These are phyloP conservation scores for Schizophyllum commune DNA, from an alignment of 1,284 basidiomycete species.

Conservation along the genomic window DNA sequence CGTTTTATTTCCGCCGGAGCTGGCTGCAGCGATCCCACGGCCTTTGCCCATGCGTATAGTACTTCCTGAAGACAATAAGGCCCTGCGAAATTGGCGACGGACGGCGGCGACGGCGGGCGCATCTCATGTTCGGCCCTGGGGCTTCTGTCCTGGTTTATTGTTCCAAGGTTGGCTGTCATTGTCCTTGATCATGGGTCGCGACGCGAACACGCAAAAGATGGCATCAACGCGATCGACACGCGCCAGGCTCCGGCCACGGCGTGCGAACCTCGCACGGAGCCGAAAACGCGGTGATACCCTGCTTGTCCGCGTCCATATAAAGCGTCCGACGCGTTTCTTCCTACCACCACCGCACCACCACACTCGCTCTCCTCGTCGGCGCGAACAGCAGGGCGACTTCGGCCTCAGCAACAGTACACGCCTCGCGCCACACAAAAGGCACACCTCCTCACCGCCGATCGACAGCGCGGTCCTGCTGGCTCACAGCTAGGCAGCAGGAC, in stretches of 20 bases:
- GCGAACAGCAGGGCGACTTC: neutral
- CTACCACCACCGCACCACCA: neutral
- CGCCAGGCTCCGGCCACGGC: neutral
- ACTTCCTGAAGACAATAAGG: neutral
- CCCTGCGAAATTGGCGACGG: neutral
- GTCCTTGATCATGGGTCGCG: neutral
- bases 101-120: neutral
- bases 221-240: neutral
- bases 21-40: neutral
- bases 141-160: neutral
- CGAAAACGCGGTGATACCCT: neutral
- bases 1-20: neutral
- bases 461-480: neutral
- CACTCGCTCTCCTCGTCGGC: neutral
- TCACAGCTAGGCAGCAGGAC: neutral
- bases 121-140: too few relatives aligned
- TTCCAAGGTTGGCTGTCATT: neutral
- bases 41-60: too few relatives aligned
- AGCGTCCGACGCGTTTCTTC: neutral
- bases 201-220: neutral
- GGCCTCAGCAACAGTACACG: neutral
- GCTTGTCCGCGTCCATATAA: neutral
- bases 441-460: neutral
- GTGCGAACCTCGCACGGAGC: neutral
- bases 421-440: neutral